Evolutionary conservation across 202 grass and related monocot genomes (phyloP).

Genomic region (Panicum hallii): DNA sequence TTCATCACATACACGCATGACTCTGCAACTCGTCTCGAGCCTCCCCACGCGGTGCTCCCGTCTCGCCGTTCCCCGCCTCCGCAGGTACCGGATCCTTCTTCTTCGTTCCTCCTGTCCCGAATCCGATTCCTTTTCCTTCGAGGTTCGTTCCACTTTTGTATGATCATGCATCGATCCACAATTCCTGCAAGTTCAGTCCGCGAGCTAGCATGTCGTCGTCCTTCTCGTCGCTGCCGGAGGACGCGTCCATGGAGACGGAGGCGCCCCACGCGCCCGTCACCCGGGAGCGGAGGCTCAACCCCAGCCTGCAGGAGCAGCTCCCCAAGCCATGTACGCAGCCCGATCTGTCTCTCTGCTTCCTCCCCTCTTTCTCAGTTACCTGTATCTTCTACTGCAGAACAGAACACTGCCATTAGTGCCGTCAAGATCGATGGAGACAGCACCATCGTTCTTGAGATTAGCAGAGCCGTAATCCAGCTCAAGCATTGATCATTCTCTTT

Average conservation of each 20-base stretch:
- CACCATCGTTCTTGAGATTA: background rate
- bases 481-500: background rate
- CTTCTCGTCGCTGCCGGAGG: background rate
- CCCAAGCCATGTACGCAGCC: conserved; percentile 62
- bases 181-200: background rate
- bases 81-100: background rate
- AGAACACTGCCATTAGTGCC: no score
- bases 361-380: background rate
- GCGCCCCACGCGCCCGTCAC: conserved; percentile 59
- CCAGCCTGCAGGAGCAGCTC: conserved; percentile 57
- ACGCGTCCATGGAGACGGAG: conserved; percentile 52
- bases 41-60: conserved; percentile 3
- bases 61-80: conserved; percentile 14
- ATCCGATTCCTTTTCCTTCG: background rate
- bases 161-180: background rate
- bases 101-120: background rate
- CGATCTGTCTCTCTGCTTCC: background rate
- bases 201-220: conserved; percentile 40
- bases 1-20: background rate
- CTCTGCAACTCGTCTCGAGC: conserved; percentile 18
- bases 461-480: conserved; percentile 2
- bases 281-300: conserved; percentile 59
- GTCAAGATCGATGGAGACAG: background rate
- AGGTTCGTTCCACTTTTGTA: background rate
- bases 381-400: no score